A percentile compares a stretch with the other conserved stretches of the same genome.
Evolutionary conservation across 768 basidiomycete species (phyloP).

Genomic region (Infundibulicybe gibba): DNA sequence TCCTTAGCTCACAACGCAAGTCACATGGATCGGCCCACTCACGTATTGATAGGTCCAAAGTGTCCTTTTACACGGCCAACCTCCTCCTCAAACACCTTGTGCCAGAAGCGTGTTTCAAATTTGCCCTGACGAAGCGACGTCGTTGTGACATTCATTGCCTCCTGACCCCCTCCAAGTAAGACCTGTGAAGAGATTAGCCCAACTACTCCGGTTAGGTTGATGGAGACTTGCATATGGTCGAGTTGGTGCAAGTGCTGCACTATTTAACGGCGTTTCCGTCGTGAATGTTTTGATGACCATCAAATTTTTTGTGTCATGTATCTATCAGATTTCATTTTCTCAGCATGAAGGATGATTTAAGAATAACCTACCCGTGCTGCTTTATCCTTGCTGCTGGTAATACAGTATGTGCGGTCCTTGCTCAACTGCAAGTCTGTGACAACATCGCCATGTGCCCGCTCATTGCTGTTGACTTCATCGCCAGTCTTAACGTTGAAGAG

Average conservation of each 20-base stretch:
- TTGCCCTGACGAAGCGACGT: constrained; percentile 93
- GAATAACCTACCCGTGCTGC: constrained; percentile 71
- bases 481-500: constrained; percentile 87
- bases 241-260: constrained; percentile 80
- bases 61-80: constrained; percentile 97
- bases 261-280: constrained; percentile 95
- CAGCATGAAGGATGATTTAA: neutral
- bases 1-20: too few species aligned
- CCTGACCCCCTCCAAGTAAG: constrained; percentile 94
- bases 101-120: constrained; percentile 98
- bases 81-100: constrained; percentile 95
- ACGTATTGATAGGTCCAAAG: constrained; percentile 97
- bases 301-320: constrained; percentile 88
- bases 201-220: neutral
- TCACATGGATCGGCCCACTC: constrained; percentile 25
- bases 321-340: constrained; percentile 25
- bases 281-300: constrained; percentile 89
- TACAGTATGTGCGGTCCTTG: constrained; percentile 88
- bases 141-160: constrained; percentile 96
- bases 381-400: constrained; percentile 97
- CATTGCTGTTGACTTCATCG: constrained; percentile 79
- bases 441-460: constrained; percentile 81
- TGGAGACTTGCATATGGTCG: constrained; percentile 69
- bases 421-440: constrained; percentile 93
- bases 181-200: constrained; percentile 41